Percentiles rank a stretch among this genome's conserved stretches.
phyloP scores from a whole-genome alignment of 768 basidiomycete genomes.

The Collybiopsis confluens region DNA sequence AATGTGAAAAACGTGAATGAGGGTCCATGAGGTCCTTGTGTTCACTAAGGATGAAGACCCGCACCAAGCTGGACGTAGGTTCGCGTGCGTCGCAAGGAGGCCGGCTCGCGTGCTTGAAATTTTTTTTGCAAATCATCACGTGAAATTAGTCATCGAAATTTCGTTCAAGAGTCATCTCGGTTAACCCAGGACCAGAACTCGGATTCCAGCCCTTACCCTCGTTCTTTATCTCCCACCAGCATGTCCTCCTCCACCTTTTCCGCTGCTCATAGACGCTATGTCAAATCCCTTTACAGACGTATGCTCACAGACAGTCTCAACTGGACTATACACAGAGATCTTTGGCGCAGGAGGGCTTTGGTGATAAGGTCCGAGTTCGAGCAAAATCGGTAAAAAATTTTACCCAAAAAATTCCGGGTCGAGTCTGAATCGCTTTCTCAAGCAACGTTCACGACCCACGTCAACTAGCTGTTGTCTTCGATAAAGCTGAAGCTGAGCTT shows the following conservation, averaged over 20 bases:
- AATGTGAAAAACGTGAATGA: conserved; percentile 71
- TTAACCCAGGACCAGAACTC: no score
- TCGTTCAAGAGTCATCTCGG: no score
- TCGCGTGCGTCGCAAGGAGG: no score
- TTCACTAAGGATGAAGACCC: no score
- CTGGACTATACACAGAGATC: conserved; percentile 82
- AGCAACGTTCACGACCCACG: conserved; percentile 86
- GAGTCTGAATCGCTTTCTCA: background rate
- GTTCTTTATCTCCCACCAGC: conserved; percentile 16
- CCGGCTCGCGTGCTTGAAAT: no score
- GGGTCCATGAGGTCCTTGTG: conserved; percentile 54
- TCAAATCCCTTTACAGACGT: conserved; percentile 89
- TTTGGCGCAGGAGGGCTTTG: conserved; percentile 83
- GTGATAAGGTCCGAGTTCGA: conserved; percentile 92
- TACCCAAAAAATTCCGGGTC: background rate
- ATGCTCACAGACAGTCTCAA: conserved; percentile 83
- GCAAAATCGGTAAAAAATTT: conserved; percentile 72
- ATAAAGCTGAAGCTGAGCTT: conserved; percentile 74
- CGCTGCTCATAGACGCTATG: conserved; percentile 73
- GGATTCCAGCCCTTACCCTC: conserved; percentile 1
- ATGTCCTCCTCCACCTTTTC: conserved; percentile 66
- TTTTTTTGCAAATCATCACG: no score
- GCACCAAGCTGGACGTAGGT: no score
- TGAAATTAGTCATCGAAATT: no score
- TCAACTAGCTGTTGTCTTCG: conserved; percentile 69